Conservation (phyloP, 495 filamentous ascomycete genomes). For the Aspergillus nanangensis region DNA sequence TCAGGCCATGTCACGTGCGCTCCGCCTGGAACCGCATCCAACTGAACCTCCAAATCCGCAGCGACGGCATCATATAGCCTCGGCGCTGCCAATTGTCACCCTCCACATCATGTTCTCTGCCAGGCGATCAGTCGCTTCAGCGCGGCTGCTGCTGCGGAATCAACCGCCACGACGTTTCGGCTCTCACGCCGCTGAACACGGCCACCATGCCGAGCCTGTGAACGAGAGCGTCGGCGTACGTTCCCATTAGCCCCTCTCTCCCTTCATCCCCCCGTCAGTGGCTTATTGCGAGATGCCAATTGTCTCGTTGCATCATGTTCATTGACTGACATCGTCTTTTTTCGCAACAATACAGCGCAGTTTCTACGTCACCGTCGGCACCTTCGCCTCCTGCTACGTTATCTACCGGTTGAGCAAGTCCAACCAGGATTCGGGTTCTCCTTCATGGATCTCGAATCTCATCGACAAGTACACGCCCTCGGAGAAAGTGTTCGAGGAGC, state of each 20-base stretch:
- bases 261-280: conserved; percentile 10
- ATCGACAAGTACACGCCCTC: conserved; percentile 50
- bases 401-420: conserved; percentile 50
- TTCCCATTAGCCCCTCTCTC: conserved; percentile 15
- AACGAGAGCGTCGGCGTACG: conserved; percentile 64
- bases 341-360: conserved; percentile 41
- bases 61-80: conserved; percentile 23
- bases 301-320: conserved; percentile 6
- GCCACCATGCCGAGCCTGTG: conserved; percentile 45
- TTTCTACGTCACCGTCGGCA: conserved; percentile 62
- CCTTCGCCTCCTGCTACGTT: conserved; percentile 51
- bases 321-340: conserved; percentile 11
- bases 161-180: conserved; percentile 42
- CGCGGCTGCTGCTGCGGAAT: conserved; percentile 39
- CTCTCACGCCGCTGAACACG: conserved; percentile 34
- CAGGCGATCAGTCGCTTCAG: conserved; percentile 38
- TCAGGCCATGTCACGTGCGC: conserved; percentile 14
- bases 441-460: conserved; percentile 51
- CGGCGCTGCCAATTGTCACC: conserved; percentile 27
- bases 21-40: conserved; percentile 10
- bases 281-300: conserved; percentile 3
- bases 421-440: conserved; percentile 41
- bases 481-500: conserved; percentile 49
- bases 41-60: conserved; percentile 16
- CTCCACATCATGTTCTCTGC: conserved; percentile 41